A percentile compares a stretch with the other conserved stretches of the same genome.
Conservation (phyloP, 768 basidiomycete species). For the Suillus cothurnatus region DNA sequence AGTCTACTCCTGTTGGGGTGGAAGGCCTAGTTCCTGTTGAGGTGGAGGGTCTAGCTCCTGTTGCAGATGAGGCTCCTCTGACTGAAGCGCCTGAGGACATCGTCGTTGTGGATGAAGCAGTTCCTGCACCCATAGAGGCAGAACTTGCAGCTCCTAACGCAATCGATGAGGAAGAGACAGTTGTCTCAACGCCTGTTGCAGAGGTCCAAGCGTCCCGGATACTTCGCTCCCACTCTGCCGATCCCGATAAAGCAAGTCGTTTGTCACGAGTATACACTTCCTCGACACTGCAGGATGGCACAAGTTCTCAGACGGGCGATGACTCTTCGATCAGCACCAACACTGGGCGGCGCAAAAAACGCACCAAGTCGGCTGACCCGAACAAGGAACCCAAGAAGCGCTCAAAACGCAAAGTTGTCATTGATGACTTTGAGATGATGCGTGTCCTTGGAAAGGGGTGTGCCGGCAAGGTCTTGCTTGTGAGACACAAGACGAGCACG, state of each 20-base stretch:
- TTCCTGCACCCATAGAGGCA: constrained; percentile 19
- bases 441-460: constrained; percentile 96
- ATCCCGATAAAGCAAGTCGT: constrained; percentile 64
- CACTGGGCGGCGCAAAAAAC: constrained; percentile 54
- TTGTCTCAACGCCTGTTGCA: constrained; percentile 42
- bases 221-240: constrained; percentile 80
- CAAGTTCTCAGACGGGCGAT: constrained; percentile 64
- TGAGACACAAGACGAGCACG: constrained; percentile 71
- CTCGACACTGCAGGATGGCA: constrained; percentile 51
- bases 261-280: constrained; percentile 61
- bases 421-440: constrained; percentile 97
- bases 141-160: constrained; percentile 23
- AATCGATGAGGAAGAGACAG: constrained; percentile 31
- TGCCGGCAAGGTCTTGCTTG: constrained; percentile 94
- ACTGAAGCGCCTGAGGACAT: constrained; percentile 13
- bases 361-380: constrained; percentile 50
- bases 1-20: constrained; percentile 8
- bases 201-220: constrained; percentile 46
- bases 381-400: constrained; percentile 55
- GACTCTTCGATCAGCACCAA: constrained; percentile 73
- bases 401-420: constrained; percentile 64
- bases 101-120: constrained; percentile 9
- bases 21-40: constrained; percentile 6
- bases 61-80: constrained; percentile 11
- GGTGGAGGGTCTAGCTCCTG: constrained; percentile 9